Percentiles rank a stretch among this genome's conserved stretches.
These are phyloP conservation scores for Obelidium mucronatum DNA, from an alignment of 192 early-diverging fungal species.

Conservation along the genomic window DNA sequence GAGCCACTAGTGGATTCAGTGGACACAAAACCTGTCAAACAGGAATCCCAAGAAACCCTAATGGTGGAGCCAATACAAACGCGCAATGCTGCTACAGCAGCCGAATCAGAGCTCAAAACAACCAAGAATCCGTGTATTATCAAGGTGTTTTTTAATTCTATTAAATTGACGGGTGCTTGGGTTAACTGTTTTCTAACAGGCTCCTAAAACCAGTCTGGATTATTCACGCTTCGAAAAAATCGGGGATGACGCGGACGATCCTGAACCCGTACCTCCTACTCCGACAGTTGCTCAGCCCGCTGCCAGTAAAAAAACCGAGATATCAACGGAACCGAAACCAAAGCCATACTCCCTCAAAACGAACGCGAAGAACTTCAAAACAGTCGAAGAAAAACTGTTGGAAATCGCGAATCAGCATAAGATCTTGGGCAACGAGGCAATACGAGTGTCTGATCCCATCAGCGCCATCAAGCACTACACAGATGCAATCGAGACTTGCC, in stretches of 20 bases:
- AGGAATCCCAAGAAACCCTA: no score
- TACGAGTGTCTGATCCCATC: neutral
- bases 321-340: neutral
- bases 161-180: no score
- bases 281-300: neutral
- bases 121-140: no score
- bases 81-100: neutral
- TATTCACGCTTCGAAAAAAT: conserved; percentile 36
- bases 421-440: conserved; percentile 16
- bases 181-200: neutral
- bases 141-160: no score
- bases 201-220: conserved; percentile 25
- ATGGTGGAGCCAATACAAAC: no score
- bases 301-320: neutral
- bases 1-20: no score
- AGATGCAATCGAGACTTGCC: conserved; percentile 22
- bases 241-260: conserved; percentile 10
- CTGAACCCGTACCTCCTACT: neutral
- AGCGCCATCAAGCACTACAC: conserved; percentile 15
- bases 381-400: conserved; percentile 1
- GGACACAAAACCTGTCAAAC: neutral
- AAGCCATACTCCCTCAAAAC: conserved; percentile 21
- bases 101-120: no score
- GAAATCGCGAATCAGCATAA: conserved; percentile 9
- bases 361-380: neutral